phyloP scores from a whole-genome alignment of 148 eudicot species.

The Spergularia bocconei region DNA sequence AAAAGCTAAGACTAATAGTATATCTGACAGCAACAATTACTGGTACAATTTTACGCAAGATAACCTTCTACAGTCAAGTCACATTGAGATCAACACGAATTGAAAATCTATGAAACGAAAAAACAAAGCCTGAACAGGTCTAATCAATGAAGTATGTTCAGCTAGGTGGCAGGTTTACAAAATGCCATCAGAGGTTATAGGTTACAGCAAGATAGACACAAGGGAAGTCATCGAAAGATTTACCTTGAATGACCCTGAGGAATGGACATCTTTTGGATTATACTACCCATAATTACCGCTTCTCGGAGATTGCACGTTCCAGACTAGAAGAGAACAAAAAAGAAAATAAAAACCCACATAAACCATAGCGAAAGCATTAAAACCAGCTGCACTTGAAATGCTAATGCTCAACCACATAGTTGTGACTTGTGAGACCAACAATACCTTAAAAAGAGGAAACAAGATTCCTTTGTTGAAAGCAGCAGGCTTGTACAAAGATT shows the following conservation, averaged over 20 bases:
- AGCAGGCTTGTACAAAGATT: constrained; percentile 87
- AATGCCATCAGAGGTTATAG: background rate
- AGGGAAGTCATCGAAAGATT: background rate
- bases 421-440: background rate
- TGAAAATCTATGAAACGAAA: too few relatives aligned
- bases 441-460: constrained; percentile 86
- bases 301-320: constrained; percentile 80
- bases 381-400: background rate
- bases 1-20: too few relatives aligned
- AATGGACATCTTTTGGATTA: constrained; percentile 66
- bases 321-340: constrained; percentile 41
- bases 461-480: constrained; percentile 94
- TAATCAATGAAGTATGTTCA: background rate
- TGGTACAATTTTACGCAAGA: too few relatives aligned
- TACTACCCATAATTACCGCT: constrained; percentile 81
- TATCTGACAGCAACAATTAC: too few relatives aligned
- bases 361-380: background rate
- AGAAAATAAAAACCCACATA: background rate
- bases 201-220: background rate
- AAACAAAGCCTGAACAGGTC: background rate
- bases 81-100: too few relatives aligned
- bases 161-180: background rate
- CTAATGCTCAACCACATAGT: background rate
- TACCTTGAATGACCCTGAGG: constrained; percentile 84
- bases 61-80: too few relatives aligned